Evolutionary conservation across 2,329 filamentous ascomycete species (phyloP), one percentile per base, ranked within the genome.

Genomic region (Dothidotthia symphoricarpi): DNA sequence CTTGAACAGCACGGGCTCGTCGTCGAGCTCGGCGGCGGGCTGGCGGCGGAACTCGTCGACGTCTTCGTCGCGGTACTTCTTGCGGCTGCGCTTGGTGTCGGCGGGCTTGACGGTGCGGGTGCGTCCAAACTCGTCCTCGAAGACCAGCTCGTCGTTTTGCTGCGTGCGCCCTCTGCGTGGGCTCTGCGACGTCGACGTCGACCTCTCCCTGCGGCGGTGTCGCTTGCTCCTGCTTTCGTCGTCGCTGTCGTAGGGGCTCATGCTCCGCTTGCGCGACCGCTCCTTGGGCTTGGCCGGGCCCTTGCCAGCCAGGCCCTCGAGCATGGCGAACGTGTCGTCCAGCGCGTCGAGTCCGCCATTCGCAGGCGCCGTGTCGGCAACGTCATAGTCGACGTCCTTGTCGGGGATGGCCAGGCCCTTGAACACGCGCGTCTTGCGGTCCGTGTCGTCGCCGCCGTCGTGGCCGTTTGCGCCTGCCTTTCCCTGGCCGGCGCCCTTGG

Each of bases 371-470:
- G 65, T 72, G 17, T 77, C 72, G 28, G 78, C 75, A 6, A 73
- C 71, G 64, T 75, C 59, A 28, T 58, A 81, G 12, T 69, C 63
- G 8, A 75, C 69, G 22, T 82, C 77, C 61, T 83, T 84, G 67
- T 98, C 91, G 1, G 91, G 88, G 30, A 98, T 77, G 6, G 89
- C 80, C 34, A 98, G 76, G 1, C 90, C 94, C 55, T 84, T 89
- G 68, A 98, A 98, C n/a, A 95, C 80, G 37, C 86, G 82, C 39
- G 85, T 82, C 68, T 93, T 95, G 63, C 85, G 83, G 48, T 86
- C 81, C 3, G 81, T 59, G 25, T 63, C 66, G 53, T 73, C 69
- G 50, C 71, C 69, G 24, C 85, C 80, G 3, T 81, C 57, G 15
- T 59, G 63, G 47, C 71, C 67, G 51, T 39, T 69, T 13, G 67